phyloP scores from a whole-genome alignment of 1,284 basidiomycete genomes.

The Xerocomus cyaneibrunnescens region DNA sequence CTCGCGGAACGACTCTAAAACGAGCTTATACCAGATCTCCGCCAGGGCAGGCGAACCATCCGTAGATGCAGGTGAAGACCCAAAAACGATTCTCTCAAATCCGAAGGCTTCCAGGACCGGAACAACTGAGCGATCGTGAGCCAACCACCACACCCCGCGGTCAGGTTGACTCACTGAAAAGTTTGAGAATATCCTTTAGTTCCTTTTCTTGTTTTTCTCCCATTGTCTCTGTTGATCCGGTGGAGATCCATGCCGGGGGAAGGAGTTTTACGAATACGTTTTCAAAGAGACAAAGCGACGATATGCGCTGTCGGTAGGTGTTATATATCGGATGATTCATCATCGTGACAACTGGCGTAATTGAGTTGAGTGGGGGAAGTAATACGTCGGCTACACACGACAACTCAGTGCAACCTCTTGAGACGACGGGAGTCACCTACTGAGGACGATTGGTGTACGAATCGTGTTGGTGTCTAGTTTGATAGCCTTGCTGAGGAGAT shows the following conservation, averaged over 20 bases:
- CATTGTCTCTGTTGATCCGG: slow-evolving; percentile 28
- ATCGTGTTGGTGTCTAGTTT: slow-evolving; percentile 29
- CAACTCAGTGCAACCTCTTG: slow-evolving; percentile 7
- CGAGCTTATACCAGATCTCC: slow-evolving; percentile 79
- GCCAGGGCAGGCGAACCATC: slow-evolving; percentile 54
- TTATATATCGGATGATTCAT: slow-evolving; percentile 74
- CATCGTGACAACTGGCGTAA: slow-evolving; percentile 71
- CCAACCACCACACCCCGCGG: background rate
- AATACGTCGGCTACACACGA: slow-evolving; percentile 68
- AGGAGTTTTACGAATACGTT: slow-evolving; percentile 75
- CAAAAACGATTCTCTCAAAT: slow-evolving; percentile 59
- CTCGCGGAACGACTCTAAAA: slow-evolving; percentile 79
- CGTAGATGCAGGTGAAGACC: slow-evolving; percentile 50
- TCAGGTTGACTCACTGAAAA: slow-evolving; percentile 71
- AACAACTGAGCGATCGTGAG: slow-evolving; percentile 50
- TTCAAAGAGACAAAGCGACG: slow-evolving; percentile 75
- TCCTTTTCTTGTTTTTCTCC: slow-evolving; percentile 47
- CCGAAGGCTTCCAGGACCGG: slow-evolving; percentile 73
- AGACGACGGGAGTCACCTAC: slow-evolving; percentile 46
- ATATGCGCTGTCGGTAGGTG: slow-evolving; percentile 71
- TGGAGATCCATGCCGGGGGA: slow-evolving; percentile 67
- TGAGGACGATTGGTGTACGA: slow-evolving; percentile 66
- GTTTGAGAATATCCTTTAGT: slow-evolving; percentile 81
- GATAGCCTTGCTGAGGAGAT: slow-evolving; percentile 64
- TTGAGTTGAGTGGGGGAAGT: slow-evolving; percentile 77